Percentiles rank a stretch among this genome's conserved stretches.
These are phyloP conservation scores for Biscogniauxia marginata DNA, from an alignment of 2,329 filamentous ascomycete species.

Conservation along the genomic window DNA sequence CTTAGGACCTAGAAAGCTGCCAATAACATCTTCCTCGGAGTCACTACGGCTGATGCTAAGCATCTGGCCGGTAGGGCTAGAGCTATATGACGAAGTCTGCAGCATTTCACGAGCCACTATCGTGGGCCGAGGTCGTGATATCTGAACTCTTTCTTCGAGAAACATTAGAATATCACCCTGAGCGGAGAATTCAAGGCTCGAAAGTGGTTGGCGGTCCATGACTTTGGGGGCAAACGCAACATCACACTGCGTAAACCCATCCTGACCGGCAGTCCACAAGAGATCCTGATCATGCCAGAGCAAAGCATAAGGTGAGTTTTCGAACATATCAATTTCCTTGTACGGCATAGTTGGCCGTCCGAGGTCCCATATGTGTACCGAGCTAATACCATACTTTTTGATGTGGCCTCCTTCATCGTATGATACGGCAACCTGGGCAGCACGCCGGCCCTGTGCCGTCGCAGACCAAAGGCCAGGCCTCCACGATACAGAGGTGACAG, in stretches of 20 bases:
- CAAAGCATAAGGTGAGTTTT: constrained; percentile 54
- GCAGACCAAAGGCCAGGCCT: constrained; percentile 65
- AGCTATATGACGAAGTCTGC: constrained; percentile 44
- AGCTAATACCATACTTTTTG: constrained; percentile 54
- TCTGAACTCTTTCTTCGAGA: constrained; percentile 55
- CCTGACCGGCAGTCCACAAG: constrained; percentile 63
- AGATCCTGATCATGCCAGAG: constrained; percentile 65
- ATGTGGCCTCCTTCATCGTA: constrained; percentile 57
- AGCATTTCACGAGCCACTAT: constrained; percentile 22
- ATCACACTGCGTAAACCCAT: constrained; percentile 66
- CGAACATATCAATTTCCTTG: constrained; percentile 62
- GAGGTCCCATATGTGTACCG: constrained; percentile 68
- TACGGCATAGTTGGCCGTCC: constrained; percentile 65
- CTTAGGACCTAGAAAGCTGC: constrained; percentile 55
- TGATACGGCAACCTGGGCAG: constrained; percentile 60
- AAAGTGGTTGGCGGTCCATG: constrained; percentile 61
- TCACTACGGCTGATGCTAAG: constrained; percentile 60
- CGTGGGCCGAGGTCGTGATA: constrained; percentile 40
- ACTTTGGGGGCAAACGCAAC: constrained; percentile 62
- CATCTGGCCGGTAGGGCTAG: constrained; percentile 48
- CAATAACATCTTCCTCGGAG: constrained; percentile 63
- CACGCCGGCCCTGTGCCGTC: constrained; percentile 56
- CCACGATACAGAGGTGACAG: constrained; percentile 60
- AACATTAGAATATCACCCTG: constrained; percentile 60
- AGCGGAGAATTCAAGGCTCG: constrained; percentile 59